phyloP scores from a whole-genome alignment of 495 filamentous ascomycete genomes.

The Tuber microsphaerosporum region DNA sequence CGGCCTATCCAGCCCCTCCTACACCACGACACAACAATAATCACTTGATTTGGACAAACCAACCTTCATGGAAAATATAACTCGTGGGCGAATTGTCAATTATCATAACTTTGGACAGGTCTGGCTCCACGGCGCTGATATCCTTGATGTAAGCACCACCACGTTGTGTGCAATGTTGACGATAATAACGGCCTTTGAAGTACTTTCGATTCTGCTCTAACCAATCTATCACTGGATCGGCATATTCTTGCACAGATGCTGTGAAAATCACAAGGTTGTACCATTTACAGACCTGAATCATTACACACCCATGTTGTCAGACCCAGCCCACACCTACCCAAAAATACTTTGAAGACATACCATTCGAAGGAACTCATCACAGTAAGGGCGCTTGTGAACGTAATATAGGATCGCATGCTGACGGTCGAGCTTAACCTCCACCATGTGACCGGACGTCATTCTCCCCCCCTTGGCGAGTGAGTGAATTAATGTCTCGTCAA shows the following conservation, averaged over 20 bases:
- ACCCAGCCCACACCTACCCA: not conserved
- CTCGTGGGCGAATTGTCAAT: conserved; percentile 96
- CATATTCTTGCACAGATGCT: conserved; percentile 95
- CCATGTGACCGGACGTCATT: conserved; percentile 97
- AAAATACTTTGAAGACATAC: conserved; percentile 43
- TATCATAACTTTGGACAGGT: conserved; percentile 95
- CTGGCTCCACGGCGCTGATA: conserved; percentile 87
- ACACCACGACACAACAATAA: not conserved
- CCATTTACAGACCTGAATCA: conserved; percentile 73
- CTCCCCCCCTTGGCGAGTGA: conserved; percentile 92
- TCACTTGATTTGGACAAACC: conserved; percentile 20
- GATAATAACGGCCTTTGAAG: conserved; percentile 84
- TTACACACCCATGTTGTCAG: conserved; percentile 2
- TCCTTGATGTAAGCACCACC: conserved; percentile 98
- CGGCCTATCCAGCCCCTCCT: not conserved
- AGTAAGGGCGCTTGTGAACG: conserved; percentile 93
- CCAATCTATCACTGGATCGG: conserved; percentile 98
- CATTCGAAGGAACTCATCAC: conserved; percentile 92
- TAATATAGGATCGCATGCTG: conserved; percentile 98
- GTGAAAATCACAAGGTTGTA: conserved; percentile 98
- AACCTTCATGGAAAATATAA: conserved; percentile 98
- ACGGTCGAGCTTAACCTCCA: conserved; percentile 88
- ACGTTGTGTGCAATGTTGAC: conserved; percentile 91
- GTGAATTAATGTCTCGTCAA: conserved; percentile 96
- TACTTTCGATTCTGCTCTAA: conserved; percentile 93